Evolutionary conservation across 1,139 yeast genomes (phyloP).

Genomic region (Suzukiozyma palmioleophila): DNA sequence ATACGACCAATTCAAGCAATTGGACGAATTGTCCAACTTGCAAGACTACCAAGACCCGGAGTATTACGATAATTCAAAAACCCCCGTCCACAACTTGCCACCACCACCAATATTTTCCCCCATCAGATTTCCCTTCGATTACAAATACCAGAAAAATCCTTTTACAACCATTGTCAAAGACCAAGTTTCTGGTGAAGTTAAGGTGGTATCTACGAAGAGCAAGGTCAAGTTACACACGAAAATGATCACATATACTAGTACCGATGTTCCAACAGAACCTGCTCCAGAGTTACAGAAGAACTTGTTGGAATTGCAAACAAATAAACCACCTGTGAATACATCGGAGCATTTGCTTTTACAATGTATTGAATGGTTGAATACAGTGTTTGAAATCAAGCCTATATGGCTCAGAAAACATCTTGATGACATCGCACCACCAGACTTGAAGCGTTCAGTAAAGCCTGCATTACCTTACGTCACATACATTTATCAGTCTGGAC

Average conservation of each 20-base stretch:
- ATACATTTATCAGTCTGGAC: conserved; percentile 80
- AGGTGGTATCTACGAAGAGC: conserved; percentile 34
- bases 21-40: conserved; percentile 29
- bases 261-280: conserved; percentile 28
- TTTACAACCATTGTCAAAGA: conserved; percentile 56
- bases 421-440: conserved; percentile 52
- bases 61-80: conserved; percentile 24
- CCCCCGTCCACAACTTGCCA: conserved; percentile 58
- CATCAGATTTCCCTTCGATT: conserved; percentile 70
- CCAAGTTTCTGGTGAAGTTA: conserved; percentile 58
- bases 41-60: conserved; percentile 26
- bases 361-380: conserved; percentile 51
- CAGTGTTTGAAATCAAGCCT: conserved; percentile 66
- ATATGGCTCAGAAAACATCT: conserved; percentile 83
- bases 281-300: conserved; percentile 36
- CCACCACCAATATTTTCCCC: conserved; percentile 88
- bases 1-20: conserved; percentile 38
- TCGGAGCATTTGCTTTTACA: conserved; percentile 31
- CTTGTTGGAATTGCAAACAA: conserved; percentile 20
- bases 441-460: conserved; percentile 51
- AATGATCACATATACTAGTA: conserved; percentile 30
- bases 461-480: conserved; percentile 82
- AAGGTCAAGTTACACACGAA: conserved; percentile 45
- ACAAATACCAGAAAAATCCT: conserved; percentile 38
- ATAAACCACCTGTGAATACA: conserved; percentile 20